A percentile compares a stretch with the other conserved stretches of the same genome.
Conservation (phyloP, 2,329 filamentous ascomycete species). For the Tolypocladium endophyticum region DNA sequence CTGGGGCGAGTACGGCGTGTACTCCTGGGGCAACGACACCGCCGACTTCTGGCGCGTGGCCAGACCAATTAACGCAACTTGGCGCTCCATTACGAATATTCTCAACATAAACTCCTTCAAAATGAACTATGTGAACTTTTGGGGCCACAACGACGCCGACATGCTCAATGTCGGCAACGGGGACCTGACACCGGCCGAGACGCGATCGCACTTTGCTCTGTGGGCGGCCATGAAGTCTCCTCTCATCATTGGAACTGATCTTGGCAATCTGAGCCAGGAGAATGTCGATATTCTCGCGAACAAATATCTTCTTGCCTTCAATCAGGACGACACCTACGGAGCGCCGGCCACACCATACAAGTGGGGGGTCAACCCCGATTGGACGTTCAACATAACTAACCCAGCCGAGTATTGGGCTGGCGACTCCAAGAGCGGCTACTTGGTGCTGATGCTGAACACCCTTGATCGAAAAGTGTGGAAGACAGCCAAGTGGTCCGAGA, state of each 20-base stretch:
- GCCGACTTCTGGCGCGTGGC: slow-evolving; percentile 37
- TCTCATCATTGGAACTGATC: slow-evolving; percentile 34
- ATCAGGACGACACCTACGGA: slow-evolving; percentile 33
- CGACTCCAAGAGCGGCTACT: slow-evolving; percentile 26
- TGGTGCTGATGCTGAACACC: slow-evolving; percentile 38
- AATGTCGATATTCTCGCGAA: slow-evolving; percentile 33
- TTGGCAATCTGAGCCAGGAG: slow-evolving; percentile 22
- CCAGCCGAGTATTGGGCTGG: slow-evolving; percentile 42
- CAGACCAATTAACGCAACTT: slow-evolving; percentile 27
- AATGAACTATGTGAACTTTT: slow-evolving; percentile 33
- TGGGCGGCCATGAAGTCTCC: slow-evolving; percentile 41
- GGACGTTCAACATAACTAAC: slow-evolving; percentile 34
- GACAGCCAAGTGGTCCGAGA: slow-evolving; percentile 28
- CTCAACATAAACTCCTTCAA: slow-evolving; percentile 38
- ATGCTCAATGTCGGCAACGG: slow-evolving; percentile 40
- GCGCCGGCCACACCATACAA: slow-evolving; percentile 32
- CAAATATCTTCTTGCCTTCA: slow-evolving; percentile 25
- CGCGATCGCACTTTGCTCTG: slow-evolving; percentile 37
- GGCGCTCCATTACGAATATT: slow-evolving; percentile 25
- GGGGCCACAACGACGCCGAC: slow-evolving; percentile 38
- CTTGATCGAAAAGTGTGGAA: slow-evolving; percentile 19
- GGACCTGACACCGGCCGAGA: slow-evolving; percentile 32
- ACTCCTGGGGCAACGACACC: slow-evolving; percentile 35
- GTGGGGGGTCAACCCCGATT: slow-evolving; percentile 38
- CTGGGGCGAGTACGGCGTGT: slow-evolving; percentile 41